Percentiles rank a stretch among this genome's conserved stretches.
phyloP scores from a whole-genome alignment of 768 basidiomycete genomes.

The Amanita jacksonii region DNA sequence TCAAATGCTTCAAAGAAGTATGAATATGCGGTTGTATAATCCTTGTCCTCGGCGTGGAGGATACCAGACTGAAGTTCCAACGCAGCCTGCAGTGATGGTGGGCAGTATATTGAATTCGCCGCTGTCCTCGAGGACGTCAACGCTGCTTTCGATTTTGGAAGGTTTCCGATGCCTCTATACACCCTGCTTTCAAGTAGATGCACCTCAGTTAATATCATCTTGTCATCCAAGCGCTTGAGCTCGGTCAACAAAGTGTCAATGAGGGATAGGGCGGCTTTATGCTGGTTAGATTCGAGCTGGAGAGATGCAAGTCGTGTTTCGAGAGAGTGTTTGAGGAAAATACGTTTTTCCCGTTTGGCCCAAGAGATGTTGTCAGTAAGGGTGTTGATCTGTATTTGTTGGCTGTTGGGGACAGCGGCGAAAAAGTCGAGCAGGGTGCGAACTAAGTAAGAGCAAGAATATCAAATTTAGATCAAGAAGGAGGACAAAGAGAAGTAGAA shows the following conservation, averaged over 20 bases:
- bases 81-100: conserved; percentile 31
- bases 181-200: conserved; percentile 90
- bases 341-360: conserved; percentile 87
- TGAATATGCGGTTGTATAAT: conserved; percentile 93
- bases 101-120: conserved; percentile 91
- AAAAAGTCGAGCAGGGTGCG: conserved; percentile 92
- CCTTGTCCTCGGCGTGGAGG: conserved; percentile 94
- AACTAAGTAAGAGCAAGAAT: too few species aligned
- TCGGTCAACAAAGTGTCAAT: conserved; percentile 88
- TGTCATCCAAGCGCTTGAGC: conserved; percentile 90
- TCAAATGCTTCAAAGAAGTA: conserved; percentile 99
- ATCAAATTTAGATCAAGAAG: too few species aligned
- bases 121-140: conserved; percentile 88
- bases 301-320: conserved; percentile 82
- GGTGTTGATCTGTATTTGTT: conserved; percentile 72
- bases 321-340: conserved; percentile 91
- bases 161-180: conserved; percentile 81
- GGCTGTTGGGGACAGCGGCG: conserved; percentile 63
- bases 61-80: conserved; percentile 56
- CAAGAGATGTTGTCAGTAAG: conserved; percentile 86
- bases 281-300: conserved; percentile 70
- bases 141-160: conserved; percentile 86
- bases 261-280: conserved; percentile 67
- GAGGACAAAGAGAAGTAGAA: background rate
- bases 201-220: conserved; percentile 95